Conservation (phyloP, 805 yeast species). For the Yarrowia hollandica region DNA sequence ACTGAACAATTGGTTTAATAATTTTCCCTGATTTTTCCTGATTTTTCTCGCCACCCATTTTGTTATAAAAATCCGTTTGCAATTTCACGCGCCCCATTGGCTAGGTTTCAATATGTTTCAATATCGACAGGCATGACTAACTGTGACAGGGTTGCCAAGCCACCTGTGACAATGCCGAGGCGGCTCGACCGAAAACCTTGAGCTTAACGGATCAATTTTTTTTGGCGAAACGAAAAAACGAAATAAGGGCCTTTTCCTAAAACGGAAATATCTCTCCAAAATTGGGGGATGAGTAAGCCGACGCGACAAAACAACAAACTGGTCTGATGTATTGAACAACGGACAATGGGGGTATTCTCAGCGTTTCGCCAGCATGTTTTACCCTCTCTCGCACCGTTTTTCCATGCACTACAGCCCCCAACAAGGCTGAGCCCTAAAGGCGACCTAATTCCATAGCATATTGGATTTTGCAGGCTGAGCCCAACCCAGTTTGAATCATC, state of each 20-base stretch:
- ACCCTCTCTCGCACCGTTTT: no score
- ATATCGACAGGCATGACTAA: slow-evolving; percentile 20
- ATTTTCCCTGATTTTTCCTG: no score
- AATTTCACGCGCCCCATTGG: no score
- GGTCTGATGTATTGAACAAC: no score
- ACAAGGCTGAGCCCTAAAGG: no score
- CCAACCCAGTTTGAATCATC: background rate
- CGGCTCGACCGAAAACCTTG: slow-evolving; percentile 21
- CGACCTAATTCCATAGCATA: background rate
- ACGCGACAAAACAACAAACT: no score
- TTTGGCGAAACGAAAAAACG: slow-evolving; percentile 32
- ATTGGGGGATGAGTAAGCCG: no score
- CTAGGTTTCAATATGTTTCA: slow-evolving; percentile 18
- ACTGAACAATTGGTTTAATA: no score
- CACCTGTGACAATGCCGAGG: slow-evolving; percentile 25
- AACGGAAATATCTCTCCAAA: background rate
- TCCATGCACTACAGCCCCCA: no score
- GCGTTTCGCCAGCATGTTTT: no score
- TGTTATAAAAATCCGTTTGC: no score
- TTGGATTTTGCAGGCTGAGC: slow-evolving; percentile 9
- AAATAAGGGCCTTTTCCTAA: slow-evolving; percentile 35
- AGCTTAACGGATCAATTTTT: slow-evolving; percentile 13
- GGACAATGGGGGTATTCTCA: no score
- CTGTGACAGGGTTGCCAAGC: slow-evolving; percentile 20
- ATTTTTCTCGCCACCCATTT: background rate